Evolutionary conservation across 192 early-diverging fungal genomes (phyloP), one percentile per base, ranked within the genome.

Genomic region (Mortierella alpina): DNA sequence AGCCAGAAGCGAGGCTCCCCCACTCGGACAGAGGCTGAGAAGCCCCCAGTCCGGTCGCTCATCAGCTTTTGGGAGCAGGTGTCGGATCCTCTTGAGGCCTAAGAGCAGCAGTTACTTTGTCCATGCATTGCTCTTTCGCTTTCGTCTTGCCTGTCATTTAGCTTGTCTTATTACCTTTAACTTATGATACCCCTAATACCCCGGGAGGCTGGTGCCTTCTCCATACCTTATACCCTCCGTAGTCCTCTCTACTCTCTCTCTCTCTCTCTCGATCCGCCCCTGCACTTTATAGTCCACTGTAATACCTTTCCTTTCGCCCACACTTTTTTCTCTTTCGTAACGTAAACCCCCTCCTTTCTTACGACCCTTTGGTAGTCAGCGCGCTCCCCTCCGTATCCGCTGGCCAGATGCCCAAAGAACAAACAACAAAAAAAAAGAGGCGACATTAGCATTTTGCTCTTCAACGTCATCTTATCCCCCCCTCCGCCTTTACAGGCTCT

Each of bases 1-100:
- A 51, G 41, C 48, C 42, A 42, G 20, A 49, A 59, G 14, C 56
- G 44, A 10, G 40, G 17, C 12, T 42, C 72, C 18, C 63, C 50
- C 17, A 23, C 51, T 31, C 60, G 39, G 59, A 41, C 22, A 3
- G 59, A 64, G 2, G 7, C n/a, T 31, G 62, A 54, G 10, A 72
- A 72, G 52, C 77, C 77, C 1, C 77, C 70, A 0, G 70, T 80
- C 59, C 72, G 64, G 66, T 68, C 69, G 10, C 49, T 80, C 7
- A 80, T 80, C 41, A 72, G 52, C 64, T 80, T 80, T 66, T 72
- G 77, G 77, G 77, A 80, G 42, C 70, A 80, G 60, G 70, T 72
- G 51, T 71, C 69, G 2, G 63, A 71, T 60, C 63, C 68, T 11
- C 55, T 72, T 7, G 68, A 72, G 40, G 63, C n/a, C 8, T 72